Base-by-base conservation (phyloP, 2,329 filamentous ascomycete species). In the Beauveria australis region DNA sequence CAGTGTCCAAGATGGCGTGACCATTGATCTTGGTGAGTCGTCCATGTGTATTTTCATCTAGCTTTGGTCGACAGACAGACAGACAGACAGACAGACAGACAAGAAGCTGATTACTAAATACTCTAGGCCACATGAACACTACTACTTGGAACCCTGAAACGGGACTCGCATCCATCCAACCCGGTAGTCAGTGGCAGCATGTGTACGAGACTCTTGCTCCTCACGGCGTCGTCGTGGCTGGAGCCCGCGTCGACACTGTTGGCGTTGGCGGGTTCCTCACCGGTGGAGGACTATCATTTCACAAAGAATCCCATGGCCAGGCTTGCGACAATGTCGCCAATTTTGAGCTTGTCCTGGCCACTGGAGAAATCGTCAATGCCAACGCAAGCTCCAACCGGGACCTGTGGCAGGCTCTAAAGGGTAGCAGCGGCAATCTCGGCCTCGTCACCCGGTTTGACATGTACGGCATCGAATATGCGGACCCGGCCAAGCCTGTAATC, bases 341-440 rank as follows among this genome's bases (percentile, higher is more conserved):
- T 49, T 78, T 71, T 53, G 70, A 79, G 51, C 67, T 82, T 6
- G 78, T 81, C 2, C 71, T 79, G 0, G 74, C 73, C 0, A 68
- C 72, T 12, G 30, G 30, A 33, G 10, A 33, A 33, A 33, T 33
- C 30, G 30, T 33, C 30, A 33, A 33, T 33, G 30, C 30, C 30
- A 33, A 33, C 30, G 30, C 30, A 33, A 33, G 30, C 30, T 33
- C 30, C 30, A 12, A 33, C 30, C 30, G 30, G 30, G 30, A 33
- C 30, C 30, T 33, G 30, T 33, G 30, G 30, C 30, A 33, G 30
- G 30, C 30, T 33, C 30, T 33, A 3, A 33, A 33, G 30, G 30
- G 30, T 4, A 33, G 30, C 30, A 33, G 30, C 30, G 30, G 30
- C 30, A 33, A 33, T 33, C 30, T 33, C 30, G 30, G 30, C 30